Evolutionary conservation across 345 rosid genomes (phyloP).

Genomic region (Microcos paniculata): DNA sequence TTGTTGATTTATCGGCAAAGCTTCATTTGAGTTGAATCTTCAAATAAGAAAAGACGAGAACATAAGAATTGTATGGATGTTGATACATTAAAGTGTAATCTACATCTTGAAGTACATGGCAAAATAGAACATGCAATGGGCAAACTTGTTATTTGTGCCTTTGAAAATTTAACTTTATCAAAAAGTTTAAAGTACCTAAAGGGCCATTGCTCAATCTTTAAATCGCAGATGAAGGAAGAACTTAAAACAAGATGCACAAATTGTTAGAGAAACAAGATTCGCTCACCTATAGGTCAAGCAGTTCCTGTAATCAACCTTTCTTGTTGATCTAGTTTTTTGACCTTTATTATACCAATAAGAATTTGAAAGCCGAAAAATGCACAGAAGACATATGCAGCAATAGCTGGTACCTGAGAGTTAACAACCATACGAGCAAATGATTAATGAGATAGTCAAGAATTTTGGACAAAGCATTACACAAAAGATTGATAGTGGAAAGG

Average conservation of each 20-base stretch:
- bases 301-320: conserved; percentile 93
- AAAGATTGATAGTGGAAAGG: neutral
- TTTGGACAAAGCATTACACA: neutral
- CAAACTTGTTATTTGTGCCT: neutral
- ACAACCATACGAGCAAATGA: conserved; percentile 13
- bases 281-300: conserved; percentile 54
- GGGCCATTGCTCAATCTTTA: neutral
- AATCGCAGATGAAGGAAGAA: neutral
- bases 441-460: neutral
- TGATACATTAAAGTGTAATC: neutral
- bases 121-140: neutral
- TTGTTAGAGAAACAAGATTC: neutral
- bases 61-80: neutral
- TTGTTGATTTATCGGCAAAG: neutral
- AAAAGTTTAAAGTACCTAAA: neutral
- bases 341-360: conserved; percentile 74
- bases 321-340: conserved; percentile 74
- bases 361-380: conserved; percentile 84
- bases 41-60: neutral
- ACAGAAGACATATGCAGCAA: conserved; percentile 56
- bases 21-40: neutral
- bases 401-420: conserved; percentile 68
- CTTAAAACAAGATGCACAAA: neutral
- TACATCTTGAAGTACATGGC: neutral
- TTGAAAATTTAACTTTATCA: neutral